phyloP scores from a whole-genome alignment of 2,329 filamentous ascomycete species.

The Diaporthe sp. region DNA sequence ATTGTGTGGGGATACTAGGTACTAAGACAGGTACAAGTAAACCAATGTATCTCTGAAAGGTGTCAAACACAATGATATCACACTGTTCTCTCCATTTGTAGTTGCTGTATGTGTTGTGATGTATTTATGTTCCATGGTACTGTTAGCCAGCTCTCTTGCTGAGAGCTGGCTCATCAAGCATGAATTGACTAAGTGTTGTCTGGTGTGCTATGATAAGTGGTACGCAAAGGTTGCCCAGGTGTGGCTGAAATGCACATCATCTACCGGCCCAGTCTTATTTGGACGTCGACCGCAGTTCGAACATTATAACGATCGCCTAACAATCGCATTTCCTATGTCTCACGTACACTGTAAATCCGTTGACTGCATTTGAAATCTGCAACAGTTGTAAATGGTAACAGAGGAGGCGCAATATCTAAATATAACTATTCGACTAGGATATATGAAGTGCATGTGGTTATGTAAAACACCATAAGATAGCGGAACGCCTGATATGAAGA shows the following conservation, averaged over 20 bases:
- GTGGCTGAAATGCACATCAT: not conserved
- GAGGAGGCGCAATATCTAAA: too few relatives aligned
- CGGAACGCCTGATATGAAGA: not conserved
- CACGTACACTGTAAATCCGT: not conserved
- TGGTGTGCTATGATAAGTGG: not conserved
- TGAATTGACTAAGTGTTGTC: not conserved
- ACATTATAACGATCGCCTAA: not conserved
- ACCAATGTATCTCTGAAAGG: not conserved
- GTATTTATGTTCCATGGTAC: not conserved
- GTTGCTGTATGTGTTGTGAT: not conserved
- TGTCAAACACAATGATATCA: not conserved
- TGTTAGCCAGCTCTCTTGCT: not conserved
- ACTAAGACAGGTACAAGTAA: not conserved
- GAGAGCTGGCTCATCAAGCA: not conserved
- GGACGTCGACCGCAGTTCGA: not conserved
- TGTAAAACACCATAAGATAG: not conserved
- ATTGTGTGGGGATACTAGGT: not conserved
- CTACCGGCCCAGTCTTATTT: not conserved
- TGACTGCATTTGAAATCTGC: not conserved
- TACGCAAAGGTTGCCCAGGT: too few relatives aligned
- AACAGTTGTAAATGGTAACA: not conserved
- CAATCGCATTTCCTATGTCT: not conserved
- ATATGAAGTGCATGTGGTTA: accelerated
- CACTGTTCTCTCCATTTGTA: not conserved
- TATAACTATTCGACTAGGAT: not conserved